Percentiles rank a stretch among this genome's conserved stretches.
These are phyloP conservation scores for Hypoxylon perforatum DNA, from an alignment of 495 filamentous ascomycete species.

Conservation along the genomic window DNA sequence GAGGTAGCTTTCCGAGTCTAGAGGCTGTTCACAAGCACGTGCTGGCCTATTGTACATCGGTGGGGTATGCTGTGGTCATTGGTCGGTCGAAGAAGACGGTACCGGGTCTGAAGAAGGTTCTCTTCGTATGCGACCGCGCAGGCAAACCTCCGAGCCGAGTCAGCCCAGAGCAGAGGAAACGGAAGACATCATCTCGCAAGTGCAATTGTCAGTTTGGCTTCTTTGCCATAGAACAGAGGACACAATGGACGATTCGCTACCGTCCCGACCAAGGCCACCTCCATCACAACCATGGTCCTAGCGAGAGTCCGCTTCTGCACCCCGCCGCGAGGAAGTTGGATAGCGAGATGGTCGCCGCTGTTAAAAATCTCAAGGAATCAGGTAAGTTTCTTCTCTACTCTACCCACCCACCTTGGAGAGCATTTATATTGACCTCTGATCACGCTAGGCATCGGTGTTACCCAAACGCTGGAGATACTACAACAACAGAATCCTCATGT, in stretches of 20 bases:
- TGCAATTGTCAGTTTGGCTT: slow-evolving; percentile 69
- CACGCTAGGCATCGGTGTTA: slow-evolving; percentile 64
- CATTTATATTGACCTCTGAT: slow-evolving; percentile 37
- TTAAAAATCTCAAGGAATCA: slow-evolving; percentile 65
- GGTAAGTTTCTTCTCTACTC: slow-evolving; percentile 51
- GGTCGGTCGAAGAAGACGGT: slow-evolving; percentile 68
- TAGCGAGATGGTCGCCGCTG: slow-evolving; percentile 67
- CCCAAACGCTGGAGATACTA: slow-evolving; percentile 65
- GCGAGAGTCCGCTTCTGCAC: slow-evolving; percentile 65
- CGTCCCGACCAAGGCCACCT: slow-evolving; percentile 61
- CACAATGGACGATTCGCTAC: slow-evolving; percentile 67
- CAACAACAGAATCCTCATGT: slow-evolving; percentile 66
- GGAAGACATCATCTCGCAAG: slow-evolving; percentile 67
- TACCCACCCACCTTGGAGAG: not conserved
- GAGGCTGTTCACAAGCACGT: slow-evolving; percentile 65
- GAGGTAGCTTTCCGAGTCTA: slow-evolving; percentile 64
- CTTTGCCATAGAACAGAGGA: slow-evolving; percentile 67
- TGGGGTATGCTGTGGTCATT: slow-evolving; percentile 68
- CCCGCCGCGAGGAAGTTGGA: slow-evolving; percentile 67
- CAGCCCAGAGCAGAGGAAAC: slow-evolving; percentile 63
- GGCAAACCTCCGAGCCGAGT: slow-evolving; percentile 65
- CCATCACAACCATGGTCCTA: slow-evolving; percentile 65
- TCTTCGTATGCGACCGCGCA: slow-evolving; percentile 67
- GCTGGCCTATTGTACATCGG: slow-evolving; percentile 63
- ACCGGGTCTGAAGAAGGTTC: slow-evolving; percentile 66